Evolutionary conservation across 2,329 filamentous ascomycete species (phyloP), one percentile per base, ranked within the genome.

Genomic region (Blastomyces percursus): DNA sequence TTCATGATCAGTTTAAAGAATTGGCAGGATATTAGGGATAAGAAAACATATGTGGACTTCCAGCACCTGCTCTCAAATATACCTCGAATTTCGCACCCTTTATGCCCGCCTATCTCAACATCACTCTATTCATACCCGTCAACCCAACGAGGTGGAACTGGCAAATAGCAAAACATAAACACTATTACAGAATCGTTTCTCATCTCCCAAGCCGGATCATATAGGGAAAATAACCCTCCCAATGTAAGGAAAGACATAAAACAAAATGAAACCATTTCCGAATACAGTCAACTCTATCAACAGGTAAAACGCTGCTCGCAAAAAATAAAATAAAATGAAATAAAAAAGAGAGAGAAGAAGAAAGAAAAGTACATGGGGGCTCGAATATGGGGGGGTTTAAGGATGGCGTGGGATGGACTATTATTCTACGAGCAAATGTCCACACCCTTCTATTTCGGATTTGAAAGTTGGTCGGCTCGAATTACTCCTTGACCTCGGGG

Each of bases 1-100:
- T 72, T 73, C 71, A 72, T 74, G 73, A 69, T 66, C 69, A 72
- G 69, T 69, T 65, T 61, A 67, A 67, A 48, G 40, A 16, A 35
- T 59, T 24, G 35, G 67, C 35, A 48, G 57, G 69, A 64, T 67
- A 64, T 61, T 57, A 66, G 66, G 61, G 59, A 65, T 62, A 63
- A 62, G 69, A 61, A 44, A 65, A 62, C 50, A 59, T 51, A 67
- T 57, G 57, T 60, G 51, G 58, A 55, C 50, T 61, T 35, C 60
- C 59, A 14, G 27, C 35, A 64, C 42, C n/a, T 35, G 42, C 30
- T 60, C 16, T 46, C 50, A 42, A 32, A 35, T 59, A 48, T 48
- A 48, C 40, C 57, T 35, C 42, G 24, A 35, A 46, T 35, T 48
- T 42, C 54, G 35, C 24, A 24, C 32, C 27, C n/a, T 48, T n/a